These are phyloP conservation scores for Delonix regia DNA, from an alignment of 306 rosid species.

Conservation along the genomic window DNA sequence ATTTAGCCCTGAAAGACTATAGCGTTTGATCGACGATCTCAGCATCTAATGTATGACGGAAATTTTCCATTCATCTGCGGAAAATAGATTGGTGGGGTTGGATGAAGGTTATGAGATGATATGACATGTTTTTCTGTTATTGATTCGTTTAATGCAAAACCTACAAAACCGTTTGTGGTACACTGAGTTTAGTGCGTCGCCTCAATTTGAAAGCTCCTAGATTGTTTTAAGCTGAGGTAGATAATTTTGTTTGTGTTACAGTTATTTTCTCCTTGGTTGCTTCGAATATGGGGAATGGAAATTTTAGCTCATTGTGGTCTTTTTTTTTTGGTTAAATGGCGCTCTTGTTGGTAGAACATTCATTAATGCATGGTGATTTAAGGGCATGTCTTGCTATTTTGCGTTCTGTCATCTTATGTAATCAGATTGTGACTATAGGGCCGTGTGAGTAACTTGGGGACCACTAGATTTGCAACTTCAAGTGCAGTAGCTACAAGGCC, in stretches of 20 bases:
- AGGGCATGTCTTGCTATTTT: neutral
- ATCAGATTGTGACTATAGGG: conserved; percentile 34
- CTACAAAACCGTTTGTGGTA: neutral
- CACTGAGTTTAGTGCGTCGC: neutral
- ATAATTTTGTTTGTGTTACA: neutral
- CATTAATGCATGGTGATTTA: neutral
- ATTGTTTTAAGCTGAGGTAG: neutral
- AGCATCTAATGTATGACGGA: neutral
- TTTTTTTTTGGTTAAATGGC: too few species aligned
- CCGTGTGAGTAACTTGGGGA: conserved; percentile 48
- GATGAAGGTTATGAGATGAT: neutral
- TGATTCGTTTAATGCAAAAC: conserved; percentile 3
- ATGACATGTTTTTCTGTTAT: neutral
- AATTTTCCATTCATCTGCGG: neutral
- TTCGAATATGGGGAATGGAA: conserved; percentile 4
- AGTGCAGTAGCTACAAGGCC: conserved; percentile 56
- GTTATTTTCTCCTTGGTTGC: neutral
- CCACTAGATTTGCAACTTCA: conserved; percentile 54
- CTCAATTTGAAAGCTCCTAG: neutral
- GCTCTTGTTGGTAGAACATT: neutral
- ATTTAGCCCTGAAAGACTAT: neutral
- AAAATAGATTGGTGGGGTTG: neutral
- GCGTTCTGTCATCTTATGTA: neutral
- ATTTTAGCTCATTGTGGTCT: conserved; percentile 30
- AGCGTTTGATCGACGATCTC: neutral